Conservation (phyloP, 768 basidiomycete species). For the Xerocomus brunneocitrinus region DNA sequence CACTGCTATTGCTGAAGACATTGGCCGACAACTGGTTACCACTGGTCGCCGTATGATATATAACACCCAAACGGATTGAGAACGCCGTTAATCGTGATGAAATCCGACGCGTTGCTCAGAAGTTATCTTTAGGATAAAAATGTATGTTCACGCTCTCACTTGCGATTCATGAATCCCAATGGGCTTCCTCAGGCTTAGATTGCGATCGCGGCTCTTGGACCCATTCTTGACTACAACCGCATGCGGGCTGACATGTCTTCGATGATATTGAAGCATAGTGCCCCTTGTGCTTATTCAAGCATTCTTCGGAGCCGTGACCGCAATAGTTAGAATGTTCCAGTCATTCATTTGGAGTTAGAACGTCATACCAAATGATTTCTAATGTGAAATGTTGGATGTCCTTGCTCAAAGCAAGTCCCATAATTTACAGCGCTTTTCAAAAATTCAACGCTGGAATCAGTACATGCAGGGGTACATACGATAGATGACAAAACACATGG, state of each 20-base stretch:
- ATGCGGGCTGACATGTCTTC: slow-evolving; percentile 80
- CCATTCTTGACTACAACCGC: slow-evolving; percentile 89
- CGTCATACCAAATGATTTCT: too few species aligned
- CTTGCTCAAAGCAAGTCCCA: too few species aligned
- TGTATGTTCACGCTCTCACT: slow-evolving; percentile 40
- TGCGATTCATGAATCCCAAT: slow-evolving; percentile 2
- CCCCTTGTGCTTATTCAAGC: neutral
- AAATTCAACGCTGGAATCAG: neutral
- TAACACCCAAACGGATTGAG: slow-evolving; percentile 89
- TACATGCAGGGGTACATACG: slow-evolving; percentile 14
- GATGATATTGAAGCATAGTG: slow-evolving; percentile 48
- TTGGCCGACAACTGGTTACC: slow-evolving; percentile 96
- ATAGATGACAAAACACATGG: slow-evolving; percentile 8
- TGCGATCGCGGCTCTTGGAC: slow-evolving; percentile 85
- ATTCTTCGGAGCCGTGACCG: neutral
- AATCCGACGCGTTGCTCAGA: slow-evolving; percentile 91
- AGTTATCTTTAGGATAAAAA: slow-evolving; percentile 96
- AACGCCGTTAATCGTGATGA: slow-evolving; percentile 83
- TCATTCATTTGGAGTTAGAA: neutral
- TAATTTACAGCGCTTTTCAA: too few species aligned
- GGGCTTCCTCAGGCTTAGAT: slow-evolving; percentile 41
- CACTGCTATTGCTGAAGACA: slow-evolving; percentile 95
- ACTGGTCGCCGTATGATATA: slow-evolving; percentile 73
- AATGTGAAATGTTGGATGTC: too few species aligned
- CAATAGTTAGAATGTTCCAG: slow-evolving; percentile 21